Base-by-base conservation (phyloP, 345 rosid genomes). In the Populus simonii region DNA sequence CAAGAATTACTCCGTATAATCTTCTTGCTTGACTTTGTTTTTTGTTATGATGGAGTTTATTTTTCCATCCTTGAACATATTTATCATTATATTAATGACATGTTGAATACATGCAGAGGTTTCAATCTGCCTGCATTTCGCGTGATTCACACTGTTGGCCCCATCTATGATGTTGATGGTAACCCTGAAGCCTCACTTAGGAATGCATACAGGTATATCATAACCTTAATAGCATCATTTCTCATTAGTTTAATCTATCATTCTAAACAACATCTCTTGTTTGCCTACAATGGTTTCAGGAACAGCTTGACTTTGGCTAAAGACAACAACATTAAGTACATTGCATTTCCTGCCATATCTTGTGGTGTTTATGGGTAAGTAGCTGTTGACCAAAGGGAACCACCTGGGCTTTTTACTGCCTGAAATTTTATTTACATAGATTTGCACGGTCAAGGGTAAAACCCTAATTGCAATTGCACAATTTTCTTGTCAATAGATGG, bases 261-360 rank as follows among this genome's bases (percentile, higher is more conserved):
- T 74, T 71, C 38, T 76, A 33, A 29, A 18, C 51, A 55, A 43
- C 12, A 9, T 68, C 49, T 38, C 7, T 51, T 61, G 51, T 83
- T 66, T 78, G 13, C 78, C 51, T 66, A 45, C 53, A 17, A 43
- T 80, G 79, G 66, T 80, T 83, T 53, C 94, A 90, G 96, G 83
- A 92, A 88, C 82, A 85, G 96, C 85, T 83, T 92, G 86, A 80
- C 47, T 23, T 84, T 90, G 67, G 98, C 96, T 72, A 91, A 85
- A 83, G 92, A 88, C 68, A 93, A 90, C 84, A 83, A 84, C 76
- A 87, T 94, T 74, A 81, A 87, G 68, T 93, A 85, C 80, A 80
- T 94, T 79, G 98, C 98, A 33, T 93, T 93, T 80, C 88, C 98
- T 67, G 98, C 98, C 55, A 88, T 94, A 68, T 90, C 94, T 65